phyloP scores from a whole-genome alignment of 2,329 filamentous ascomycete genomes.

The Fusarium floridanum region DNA sequence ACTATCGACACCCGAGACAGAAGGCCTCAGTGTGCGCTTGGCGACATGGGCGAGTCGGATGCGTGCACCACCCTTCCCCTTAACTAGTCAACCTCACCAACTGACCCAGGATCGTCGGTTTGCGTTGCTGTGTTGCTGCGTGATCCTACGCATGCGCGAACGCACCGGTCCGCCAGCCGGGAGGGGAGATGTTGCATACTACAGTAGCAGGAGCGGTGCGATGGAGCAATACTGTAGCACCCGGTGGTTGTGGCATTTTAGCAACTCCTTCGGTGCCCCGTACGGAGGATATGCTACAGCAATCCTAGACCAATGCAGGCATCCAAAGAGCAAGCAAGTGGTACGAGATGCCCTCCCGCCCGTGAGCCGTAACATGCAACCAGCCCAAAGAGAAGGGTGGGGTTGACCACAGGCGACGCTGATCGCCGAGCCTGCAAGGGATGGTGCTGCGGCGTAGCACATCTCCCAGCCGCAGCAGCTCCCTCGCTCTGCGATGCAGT shows the following conservation, averaged over 20 bases:
- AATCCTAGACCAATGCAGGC: constrained; percentile 33
- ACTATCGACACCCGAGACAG: constrained; percentile 42
- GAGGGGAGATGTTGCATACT: constrained; percentile 30
- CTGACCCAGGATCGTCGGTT: constrained; percentile 43
- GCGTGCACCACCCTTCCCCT: constrained; percentile 22
- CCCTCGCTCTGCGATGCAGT: background rate
- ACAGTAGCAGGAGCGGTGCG: constrained; percentile 2
- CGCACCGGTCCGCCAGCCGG: constrained; percentile 52
- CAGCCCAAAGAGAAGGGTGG: constrained; percentile 41
- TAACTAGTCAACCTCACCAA: constrained; percentile 3
- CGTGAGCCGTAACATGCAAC: constrained; percentile 38
- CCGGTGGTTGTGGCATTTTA: constrained; percentile 18
- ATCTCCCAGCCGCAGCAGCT: constrained; percentile 18
- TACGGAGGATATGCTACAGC: constrained; percentile 12
- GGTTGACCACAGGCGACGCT: constrained; percentile 33
- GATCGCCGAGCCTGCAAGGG: constrained; percentile 42
- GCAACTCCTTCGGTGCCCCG: background rate
- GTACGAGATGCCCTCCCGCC: constrained; percentile 40
- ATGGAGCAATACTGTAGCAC: background rate
- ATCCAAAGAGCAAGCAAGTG: constrained; percentile 34
- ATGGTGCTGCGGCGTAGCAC: constrained; percentile 16
- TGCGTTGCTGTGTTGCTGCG: constrained; percentile 36
- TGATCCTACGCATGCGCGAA: constrained; percentile 53
- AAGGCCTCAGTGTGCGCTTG: constrained; percentile 30
- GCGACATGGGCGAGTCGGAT: constrained; percentile 28